A percentile compares a stretch with the other conserved stretches of the same genome.
Evolutionary conservation across 176 grass and related monocot species (phyloP).

Genomic region (Carex parvula): DNA sequence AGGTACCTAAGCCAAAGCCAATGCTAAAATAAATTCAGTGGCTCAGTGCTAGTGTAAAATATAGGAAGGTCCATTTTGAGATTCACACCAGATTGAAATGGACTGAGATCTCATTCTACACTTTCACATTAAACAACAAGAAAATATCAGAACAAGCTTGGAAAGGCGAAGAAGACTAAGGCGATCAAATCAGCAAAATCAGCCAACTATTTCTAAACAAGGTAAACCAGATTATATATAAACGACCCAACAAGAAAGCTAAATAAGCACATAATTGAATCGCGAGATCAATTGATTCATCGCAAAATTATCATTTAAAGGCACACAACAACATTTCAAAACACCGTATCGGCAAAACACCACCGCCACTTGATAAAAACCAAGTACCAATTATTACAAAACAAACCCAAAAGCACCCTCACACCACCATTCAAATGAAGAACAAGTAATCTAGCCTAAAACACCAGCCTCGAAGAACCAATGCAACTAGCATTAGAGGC

Average conservation of each 20-base stretch:
- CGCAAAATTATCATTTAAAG: slow-evolving; percentile 11
- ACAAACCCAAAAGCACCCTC: neutral
- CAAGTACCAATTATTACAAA: slow-evolving; percentile 22
- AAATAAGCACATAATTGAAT: neutral
- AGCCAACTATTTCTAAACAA: neutral
- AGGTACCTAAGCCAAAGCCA: no score
- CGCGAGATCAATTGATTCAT: slow-evolving; percentile 15
- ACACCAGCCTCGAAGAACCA: neutral
- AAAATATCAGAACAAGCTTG: neutral
- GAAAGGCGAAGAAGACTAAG: neutral
- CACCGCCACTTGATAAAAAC: neutral
- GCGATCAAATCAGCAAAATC: neutral
- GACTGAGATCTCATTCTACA: no score
- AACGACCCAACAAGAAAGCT: neutral
- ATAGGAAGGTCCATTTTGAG: no score
- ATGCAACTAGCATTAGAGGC: neutral
- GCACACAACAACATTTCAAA: neutral
- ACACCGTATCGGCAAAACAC: neutral
- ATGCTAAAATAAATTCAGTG: no score
- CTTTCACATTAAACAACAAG: neutral
- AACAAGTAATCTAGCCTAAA: slow-evolving; percentile 18
- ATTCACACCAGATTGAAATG: no score
- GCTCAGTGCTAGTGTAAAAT: no score
- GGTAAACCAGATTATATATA: neutral
- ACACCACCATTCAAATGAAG: slow-evolving; percentile 1